These are phyloP conservation scores for Lotmaria passim DNA, from an alignment of 208 protist genomes.

Conservation along the genomic window DNA sequence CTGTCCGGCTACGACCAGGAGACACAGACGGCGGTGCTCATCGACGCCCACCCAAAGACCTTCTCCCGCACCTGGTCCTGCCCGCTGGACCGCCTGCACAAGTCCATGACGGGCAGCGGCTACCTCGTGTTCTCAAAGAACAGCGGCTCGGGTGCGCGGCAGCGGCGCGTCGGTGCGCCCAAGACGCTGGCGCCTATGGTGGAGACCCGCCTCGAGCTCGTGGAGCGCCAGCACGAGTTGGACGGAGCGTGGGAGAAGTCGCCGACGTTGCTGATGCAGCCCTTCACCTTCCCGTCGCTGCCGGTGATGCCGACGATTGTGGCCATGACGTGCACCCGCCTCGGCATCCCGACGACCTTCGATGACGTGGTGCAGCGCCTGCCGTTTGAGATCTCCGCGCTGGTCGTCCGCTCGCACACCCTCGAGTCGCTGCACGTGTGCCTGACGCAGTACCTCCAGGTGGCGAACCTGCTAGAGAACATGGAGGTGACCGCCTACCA, in stretches of 20 bases:
- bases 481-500: constrained; percentile 63
- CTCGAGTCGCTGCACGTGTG: constrained; percentile 80
- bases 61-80: constrained; percentile 87
- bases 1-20: constrained; percentile 88
- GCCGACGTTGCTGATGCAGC: constrained; percentile 28
- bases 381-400: constrained; percentile 76
- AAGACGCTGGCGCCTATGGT: constrained; percentile 60
- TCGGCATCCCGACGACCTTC: constrained; percentile 69
- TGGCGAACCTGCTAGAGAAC: constrained; percentile 37
- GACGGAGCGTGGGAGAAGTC: constrained; percentile 14
- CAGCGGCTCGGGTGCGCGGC: constrained; percentile 9
- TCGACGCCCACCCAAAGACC: constrained; percentile 87
- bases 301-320: constrained; percentile 83
- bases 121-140: constrained; percentile 87
- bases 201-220: constrained; percentile 63
- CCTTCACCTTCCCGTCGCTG: constrained; percentile 66
- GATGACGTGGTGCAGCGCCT: constrained; percentile 79
- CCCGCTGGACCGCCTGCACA: constrained; percentile 86
- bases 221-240: constrained; percentile 58
- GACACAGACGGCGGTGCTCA: constrained; percentile 79
- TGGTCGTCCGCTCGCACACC: constrained; percentile 79
- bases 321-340: constrained; percentile 66
- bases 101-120: constrained; percentile 85
- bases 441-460: constrained; percentile 62
- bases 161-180: constrained; percentile 59